Base-by-base conservation (phyloP, 1,284 basidiomycete species). In the Boletus semigastroideus region DNA sequence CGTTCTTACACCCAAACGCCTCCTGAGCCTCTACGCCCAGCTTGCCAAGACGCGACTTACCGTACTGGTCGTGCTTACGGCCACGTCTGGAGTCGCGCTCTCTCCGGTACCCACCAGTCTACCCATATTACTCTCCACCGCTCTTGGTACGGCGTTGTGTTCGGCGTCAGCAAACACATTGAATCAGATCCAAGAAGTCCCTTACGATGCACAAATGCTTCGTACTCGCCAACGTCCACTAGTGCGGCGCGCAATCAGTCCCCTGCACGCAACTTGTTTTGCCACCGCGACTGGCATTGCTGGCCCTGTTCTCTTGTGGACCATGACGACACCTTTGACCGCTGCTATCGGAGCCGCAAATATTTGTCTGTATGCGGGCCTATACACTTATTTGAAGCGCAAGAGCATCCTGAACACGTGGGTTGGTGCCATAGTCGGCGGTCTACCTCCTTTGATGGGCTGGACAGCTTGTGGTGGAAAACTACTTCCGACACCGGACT, bases 371-470 rank as follows among this genome's bases (percentile, higher is more conserved):
- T 99, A 99, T 71, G 87, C 94, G 1, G 94, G 90, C 1, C 73
- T 88, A 17, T 99, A 99, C 72, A 99, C 97, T 2, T 92, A 88
- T 68, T 79, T 96, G 74, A 99, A 99, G 71, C 82, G 97, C n/a
- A 85, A 84, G 62, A 86, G 81, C 57, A 80, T 92, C n/a, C 76
- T 78, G 62, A 99, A 98, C 69, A 99, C 96, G 2, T 98, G 96
- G 96, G 82, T 98, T 11, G 96, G 96, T 10, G 82, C 92, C 0
- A 77, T 98, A 39, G 95, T 99, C 1, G 96, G 96, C 31, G 95
- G 80, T 1, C 78, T 98, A 12, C 97, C 96, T 3, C 95, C 97
- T 2, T 74, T 99, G 46, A 99, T 99, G 92, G 96, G 96, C 48
- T 99, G 96, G 95, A 89, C 94, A 4, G 96, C 96, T 0, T 93